phyloP scores from a whole-genome alignment of 78 protist species.

The Dictyostelium intermedium region DNA sequence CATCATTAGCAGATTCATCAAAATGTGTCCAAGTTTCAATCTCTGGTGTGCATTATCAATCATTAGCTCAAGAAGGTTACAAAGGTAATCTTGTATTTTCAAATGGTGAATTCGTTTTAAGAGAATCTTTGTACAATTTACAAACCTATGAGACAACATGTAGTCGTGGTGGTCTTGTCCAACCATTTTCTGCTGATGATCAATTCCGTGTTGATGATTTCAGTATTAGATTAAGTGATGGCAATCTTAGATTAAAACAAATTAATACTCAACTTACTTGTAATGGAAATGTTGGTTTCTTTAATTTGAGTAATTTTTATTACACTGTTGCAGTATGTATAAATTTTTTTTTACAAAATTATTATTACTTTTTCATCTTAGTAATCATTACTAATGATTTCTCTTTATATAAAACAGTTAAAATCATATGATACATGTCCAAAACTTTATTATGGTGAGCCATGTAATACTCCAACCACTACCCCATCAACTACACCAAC shows the following conservation, averaged over 20 bases:
- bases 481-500: background rate
- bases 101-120: background rate
- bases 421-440: background rate
- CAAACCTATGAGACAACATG: conserved; percentile 31
- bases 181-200: conserved; percentile 13
- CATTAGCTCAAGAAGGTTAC: background rate
- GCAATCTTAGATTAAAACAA: background rate
- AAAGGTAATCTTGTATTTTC: background rate
- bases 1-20: background rate
- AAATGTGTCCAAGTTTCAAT: background rate
- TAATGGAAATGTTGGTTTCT: background rate
- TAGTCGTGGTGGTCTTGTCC: background rate
- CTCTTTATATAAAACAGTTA: background rate
- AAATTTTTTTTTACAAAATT: no score
- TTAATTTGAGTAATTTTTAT: background rate
- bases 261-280: background rate
- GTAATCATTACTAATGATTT: no score
- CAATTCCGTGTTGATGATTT: background rate
- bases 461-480: background rate
- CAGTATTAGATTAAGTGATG: background rate
- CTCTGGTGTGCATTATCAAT: background rate
- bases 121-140: background rate
- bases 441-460: background rate
- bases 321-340: no score
- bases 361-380: no score